Evolutionary conservation across 768 basidiomycete genomes (phyloP).

Genomic region (Kwoniella botswanensis): DNA sequence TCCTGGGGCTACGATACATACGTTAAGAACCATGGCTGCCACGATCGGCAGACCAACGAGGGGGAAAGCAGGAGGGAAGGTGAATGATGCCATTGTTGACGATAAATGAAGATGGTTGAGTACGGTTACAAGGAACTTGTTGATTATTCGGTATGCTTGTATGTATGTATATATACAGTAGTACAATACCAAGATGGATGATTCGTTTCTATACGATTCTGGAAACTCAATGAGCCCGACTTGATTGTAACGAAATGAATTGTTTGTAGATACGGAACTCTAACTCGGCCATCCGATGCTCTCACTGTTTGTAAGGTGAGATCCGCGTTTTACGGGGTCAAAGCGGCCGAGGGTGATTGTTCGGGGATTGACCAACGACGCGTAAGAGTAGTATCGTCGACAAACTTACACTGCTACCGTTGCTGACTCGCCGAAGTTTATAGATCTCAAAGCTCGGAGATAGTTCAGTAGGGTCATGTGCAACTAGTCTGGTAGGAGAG

Average conservation of each 20-base stretch:
- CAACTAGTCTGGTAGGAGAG: no score
- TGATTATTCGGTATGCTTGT: no score
- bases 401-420: not conserved
- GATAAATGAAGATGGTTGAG: not conserved
- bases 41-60: constrained; percentile 43
- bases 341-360: not conserved
- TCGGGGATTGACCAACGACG: not conserved
- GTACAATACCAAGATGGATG: not conserved
- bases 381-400: not conserved
- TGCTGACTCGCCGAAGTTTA: not conserved
- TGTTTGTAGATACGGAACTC: no score
- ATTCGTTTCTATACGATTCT: not conserved
- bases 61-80: constrained; percentile 39
- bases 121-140: no score
- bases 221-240: not conserved
- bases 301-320: not conserved
- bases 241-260: not conserved
- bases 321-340: not conserved
- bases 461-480: not conserved
- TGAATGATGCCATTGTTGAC: constrained; percentile 11
- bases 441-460: not conserved
- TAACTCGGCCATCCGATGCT: not conserved
- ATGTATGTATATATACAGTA: not conserved
- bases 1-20: constrained; percentile 15
- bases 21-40: constrained; percentile 33